Conservation (phyloP, 2,329 filamentous ascomycete species). For the Colletotrichum abscissum region DNA sequence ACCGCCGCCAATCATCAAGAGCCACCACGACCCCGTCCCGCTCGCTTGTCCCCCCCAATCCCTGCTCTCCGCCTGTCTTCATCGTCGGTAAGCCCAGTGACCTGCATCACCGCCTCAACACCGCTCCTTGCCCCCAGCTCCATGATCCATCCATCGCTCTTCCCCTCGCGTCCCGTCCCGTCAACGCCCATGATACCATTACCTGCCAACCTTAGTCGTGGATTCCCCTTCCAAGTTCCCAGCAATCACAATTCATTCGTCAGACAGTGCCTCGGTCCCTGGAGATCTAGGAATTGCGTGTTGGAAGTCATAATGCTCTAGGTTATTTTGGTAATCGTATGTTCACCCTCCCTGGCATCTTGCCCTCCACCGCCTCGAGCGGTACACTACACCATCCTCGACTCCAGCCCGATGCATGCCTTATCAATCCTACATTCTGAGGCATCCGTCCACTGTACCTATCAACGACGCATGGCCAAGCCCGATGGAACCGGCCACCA, state of each 20-base stretch:
- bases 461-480: constrained; percentile 29
- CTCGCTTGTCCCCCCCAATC: constrained; percentile 7
- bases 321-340: constrained; percentile 33
- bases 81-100: constrained; percentile 33
- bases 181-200: constrained; percentile 18
- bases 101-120: constrained; percentile 36
- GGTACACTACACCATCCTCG: constrained; percentile 2
- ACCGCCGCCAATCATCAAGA: constrained; percentile 21
- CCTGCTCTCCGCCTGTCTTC: constrained; percentile 31
- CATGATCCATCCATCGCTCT: not conserved
- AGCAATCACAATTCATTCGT: constrained; percentile 20
- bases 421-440: constrained; percentile 27
- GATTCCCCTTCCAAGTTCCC: not conserved
- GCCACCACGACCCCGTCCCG: constrained; percentile 19
- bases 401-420: constrained; percentile 25
- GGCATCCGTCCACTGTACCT: constrained; percentile 17
- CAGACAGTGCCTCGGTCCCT: constrained; percentile 6
- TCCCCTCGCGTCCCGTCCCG: constrained; percentile 30
- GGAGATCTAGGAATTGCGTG: constrained; percentile 19
- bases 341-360: constrained; percentile 12
- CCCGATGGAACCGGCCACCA: constrained; percentile 29
- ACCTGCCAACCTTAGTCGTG: constrained; percentile 9
- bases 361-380: constrained; percentile 30
- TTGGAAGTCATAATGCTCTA: constrained; percentile 30
- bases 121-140: constrained; percentile 29